Evolutionary conservation across 1,284 basidiomycete genomes (phyloP).

Genomic region (Moniliophthora roreri): DNA sequence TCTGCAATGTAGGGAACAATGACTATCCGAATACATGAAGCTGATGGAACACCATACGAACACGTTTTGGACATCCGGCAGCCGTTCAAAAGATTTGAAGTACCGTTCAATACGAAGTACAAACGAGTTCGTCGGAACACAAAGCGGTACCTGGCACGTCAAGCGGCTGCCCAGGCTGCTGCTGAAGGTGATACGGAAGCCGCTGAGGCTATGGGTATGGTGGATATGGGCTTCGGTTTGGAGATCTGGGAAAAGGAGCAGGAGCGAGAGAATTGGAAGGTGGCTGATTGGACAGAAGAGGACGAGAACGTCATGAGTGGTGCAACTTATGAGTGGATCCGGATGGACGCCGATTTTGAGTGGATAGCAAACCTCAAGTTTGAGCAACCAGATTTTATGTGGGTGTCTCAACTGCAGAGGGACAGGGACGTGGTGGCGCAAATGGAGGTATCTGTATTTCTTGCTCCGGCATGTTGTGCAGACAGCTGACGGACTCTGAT

Average conservation of each 20-base stretch:
- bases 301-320: slow-evolving; percentile 92
- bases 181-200: slow-evolving; percentile 90
- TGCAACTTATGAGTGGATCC: slow-evolving; percentile 98
- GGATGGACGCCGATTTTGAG: slow-evolving; percentile 98
- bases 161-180: slow-evolving; percentile 90
- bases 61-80: slow-evolving; percentile 93
- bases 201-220: slow-evolving; percentile 90
- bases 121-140: slow-evolving; percentile 95
- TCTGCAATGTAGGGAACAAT: slow-evolving; percentile 74
- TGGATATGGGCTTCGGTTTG: slow-evolving; percentile 95
- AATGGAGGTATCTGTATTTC: slow-evolving; percentile 69
- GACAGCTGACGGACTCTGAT: slow-evolving; percentile 14
- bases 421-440: slow-evolving; percentile 99
- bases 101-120: slow-evolving; percentile 99
- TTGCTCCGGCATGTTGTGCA: slow-evolving; percentile 6
- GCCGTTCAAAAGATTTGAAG: slow-evolving; percentile 89
- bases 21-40: slow-evolving; percentile 98
- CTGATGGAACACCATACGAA: slow-evolving; percentile 98
- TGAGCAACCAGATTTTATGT: slow-evolving; percentile 98
- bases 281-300: slow-evolving; percentile 97
- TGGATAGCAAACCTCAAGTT: slow-evolving; percentile 95
- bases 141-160: slow-evolving; percentile 91
- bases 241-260: slow-evolving; percentile 96
- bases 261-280: slow-evolving; percentile 92
- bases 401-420: slow-evolving; percentile 95